Conservation (phyloP, 768 basidiomycete genomes). For the Exsudoporus frostii region DNA sequence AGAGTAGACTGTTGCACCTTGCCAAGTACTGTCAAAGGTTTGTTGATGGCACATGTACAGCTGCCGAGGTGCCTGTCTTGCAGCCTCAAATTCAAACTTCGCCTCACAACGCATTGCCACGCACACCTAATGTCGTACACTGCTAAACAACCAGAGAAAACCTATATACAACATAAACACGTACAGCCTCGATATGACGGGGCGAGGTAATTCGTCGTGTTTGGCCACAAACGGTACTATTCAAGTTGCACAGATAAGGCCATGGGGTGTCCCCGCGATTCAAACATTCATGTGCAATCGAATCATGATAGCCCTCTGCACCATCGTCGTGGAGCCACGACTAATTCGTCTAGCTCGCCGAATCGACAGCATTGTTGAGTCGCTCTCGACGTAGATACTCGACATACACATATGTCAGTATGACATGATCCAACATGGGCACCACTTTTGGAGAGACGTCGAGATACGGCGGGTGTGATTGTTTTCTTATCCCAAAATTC, state of each 20-base stretch:
- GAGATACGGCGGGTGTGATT: slow-evolving; percentile 24
- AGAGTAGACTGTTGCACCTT: too few relatives aligned
- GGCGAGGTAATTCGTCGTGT: neutral
- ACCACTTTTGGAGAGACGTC: slow-evolving; percentile 19
- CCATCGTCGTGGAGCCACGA: too few relatives aligned
- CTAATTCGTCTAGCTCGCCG: neutral
- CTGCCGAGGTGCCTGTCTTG: too few relatives aligned
- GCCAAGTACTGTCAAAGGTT: too few relatives aligned
- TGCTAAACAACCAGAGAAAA: too few relatives aligned
- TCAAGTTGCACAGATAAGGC: neutral
- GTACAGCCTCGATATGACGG: neutral
- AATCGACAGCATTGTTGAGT: neutral
- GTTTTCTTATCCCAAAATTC: slow-evolving; percentile 22
- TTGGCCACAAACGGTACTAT: neutral
- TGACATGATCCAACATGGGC: slow-evolving; percentile 26
- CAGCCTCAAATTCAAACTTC: too few relatives aligned
- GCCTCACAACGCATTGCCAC: too few relatives aligned
- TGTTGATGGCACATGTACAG: too few relatives aligned
- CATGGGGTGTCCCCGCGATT: neutral
- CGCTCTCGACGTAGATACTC: slow-evolving; percentile 26
- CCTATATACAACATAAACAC: neutral
- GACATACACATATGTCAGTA: slow-evolving; percentile 27
- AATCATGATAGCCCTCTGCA: neutral
- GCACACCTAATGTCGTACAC: too few relatives aligned
- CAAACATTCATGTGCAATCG: neutral